Conservation (phyloP, 1,284 basidiomycete species). For the Pholiota adiposa region DNA sequence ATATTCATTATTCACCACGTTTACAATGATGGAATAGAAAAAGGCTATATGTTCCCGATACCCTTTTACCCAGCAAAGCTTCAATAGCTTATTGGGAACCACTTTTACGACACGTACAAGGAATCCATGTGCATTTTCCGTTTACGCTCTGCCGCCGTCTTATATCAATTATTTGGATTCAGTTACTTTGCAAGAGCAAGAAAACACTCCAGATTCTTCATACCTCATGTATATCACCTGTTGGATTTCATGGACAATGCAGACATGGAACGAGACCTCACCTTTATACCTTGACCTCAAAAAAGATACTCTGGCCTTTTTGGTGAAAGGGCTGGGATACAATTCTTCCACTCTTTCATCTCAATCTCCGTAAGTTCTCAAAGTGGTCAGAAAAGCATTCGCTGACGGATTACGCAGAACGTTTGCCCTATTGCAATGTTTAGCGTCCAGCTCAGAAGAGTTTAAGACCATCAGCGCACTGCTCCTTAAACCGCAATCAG, state of each 20-base stretch:
- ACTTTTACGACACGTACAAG: constrained; percentile 65
- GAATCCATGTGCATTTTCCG: constrained; percentile 59
- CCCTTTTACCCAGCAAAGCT: constrained; percentile 53
- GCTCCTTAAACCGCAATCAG: constrained; percentile 12
- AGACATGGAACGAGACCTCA: constrained; percentile 38
- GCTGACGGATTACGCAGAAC: constrained; percentile 32
- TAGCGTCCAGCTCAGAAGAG: constrained; percentile 18
- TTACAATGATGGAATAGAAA: constrained; percentile 48
- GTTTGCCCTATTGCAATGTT: constrained; percentile 20
- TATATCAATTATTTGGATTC: constrained; percentile 14
- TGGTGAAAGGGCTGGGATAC: constrained; percentile 56
- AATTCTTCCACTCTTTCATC: constrained; percentile 26
- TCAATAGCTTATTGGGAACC: constrained; percentile 74
- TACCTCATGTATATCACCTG: constrained; percentile 64
- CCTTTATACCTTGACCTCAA: constrained; percentile 41
- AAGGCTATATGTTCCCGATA: constrained; percentile 50
- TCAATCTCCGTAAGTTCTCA: constrained; percentile 41
- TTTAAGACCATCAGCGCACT: constrained; percentile 16
- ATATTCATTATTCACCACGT: neutral
- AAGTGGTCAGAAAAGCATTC: neutral
- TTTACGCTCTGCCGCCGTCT: constrained; percentile 51
- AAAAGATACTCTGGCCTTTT: constrained; percentile 46
- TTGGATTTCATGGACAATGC: constrained; percentile 67
- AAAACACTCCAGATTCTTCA: constrained; percentile 37
- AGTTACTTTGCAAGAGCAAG: constrained; percentile 2